phyloP scores from a whole-genome alignment of 371 early-diverging fungal genomes.

The Circinella minor region DNA sequence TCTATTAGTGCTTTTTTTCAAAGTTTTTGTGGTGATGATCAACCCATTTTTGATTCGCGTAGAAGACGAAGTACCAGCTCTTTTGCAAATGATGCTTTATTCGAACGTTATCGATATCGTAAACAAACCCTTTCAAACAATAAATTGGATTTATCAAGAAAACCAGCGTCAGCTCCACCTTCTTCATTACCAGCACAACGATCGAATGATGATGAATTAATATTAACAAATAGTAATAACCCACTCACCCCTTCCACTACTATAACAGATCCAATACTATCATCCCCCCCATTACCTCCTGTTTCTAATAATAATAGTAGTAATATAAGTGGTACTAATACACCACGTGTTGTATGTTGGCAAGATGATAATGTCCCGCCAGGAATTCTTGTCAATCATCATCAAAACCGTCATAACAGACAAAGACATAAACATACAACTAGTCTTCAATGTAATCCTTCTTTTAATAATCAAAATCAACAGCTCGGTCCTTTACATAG shows the following conservation, averaged over 20 bases:
- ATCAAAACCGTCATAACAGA: background rate
- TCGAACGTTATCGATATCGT: slow-evolving; percentile 21
- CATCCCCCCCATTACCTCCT: too few species aligned
- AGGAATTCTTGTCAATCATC: slow-evolving; percentile 14
- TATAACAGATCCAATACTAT: background rate
- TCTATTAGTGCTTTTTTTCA: slow-evolving; percentile 12
- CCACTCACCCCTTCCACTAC: background rate
- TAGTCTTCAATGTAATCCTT: slow-evolving; percentile 5
- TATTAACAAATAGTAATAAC: too few species aligned
- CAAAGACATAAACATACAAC: slow-evolving; percentile 6
- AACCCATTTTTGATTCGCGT: background rate
- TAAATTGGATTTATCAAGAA: background rate
- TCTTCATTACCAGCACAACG: background rate
- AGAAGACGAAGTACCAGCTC: slow-evolving; percentile 8
- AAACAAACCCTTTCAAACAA: slow-evolving; percentile 5
- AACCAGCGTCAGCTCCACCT: background rate
- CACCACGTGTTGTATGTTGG: slow-evolving; percentile 18
- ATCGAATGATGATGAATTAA: too few species aligned
- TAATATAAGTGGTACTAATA: background rate
- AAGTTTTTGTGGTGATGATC: slow-evolving; percentile 1
- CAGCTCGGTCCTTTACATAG: slow-evolving; percentile 6
- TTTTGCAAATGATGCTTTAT: slow-evolving; percentile 21
- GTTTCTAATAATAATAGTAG: background rate
- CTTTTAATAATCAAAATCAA: background rate
- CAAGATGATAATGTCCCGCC: slow-evolving; percentile 3